phyloP scores from a whole-genome alignment of 495 filamentous ascomycete species.

The Xylaria sp. region DNA sequence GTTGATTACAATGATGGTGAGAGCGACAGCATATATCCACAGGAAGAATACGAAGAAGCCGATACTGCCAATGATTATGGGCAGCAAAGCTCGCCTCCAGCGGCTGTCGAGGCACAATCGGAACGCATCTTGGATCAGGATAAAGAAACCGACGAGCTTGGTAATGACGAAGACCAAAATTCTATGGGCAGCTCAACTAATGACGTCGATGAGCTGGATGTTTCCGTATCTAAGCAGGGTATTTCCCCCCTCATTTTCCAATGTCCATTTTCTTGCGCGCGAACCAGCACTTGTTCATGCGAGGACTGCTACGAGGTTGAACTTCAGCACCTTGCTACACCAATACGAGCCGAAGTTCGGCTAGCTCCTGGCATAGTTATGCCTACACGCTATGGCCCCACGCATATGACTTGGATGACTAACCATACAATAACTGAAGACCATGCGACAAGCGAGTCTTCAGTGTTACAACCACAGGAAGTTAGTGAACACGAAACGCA shows the following conservation, averaged over 20 bases:
- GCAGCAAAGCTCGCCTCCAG: neutral
- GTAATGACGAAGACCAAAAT: constrained; percentile 36
- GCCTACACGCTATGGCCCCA: neutral
- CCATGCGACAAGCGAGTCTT: constrained; percentile 11
- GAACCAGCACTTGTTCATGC: constrained; percentile 30
- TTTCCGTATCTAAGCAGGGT: constrained; percentile 37
- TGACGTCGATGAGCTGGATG: constrained; percentile 42
- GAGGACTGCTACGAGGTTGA: constrained; percentile 35
- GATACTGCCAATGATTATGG: neutral
- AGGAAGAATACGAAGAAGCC: constrained; percentile 33
- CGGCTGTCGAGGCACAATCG: neutral
- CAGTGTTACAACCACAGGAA: constrained; percentile 17
- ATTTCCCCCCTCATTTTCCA: constrained; percentile 28
- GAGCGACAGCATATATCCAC: constrained; percentile 35
- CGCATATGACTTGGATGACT: constrained; percentile 15
- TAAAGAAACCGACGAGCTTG: constrained; percentile 7
- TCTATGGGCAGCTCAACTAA: constrained; percentile 37
- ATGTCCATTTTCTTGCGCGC: constrained; percentile 15
- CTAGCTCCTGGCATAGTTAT: constrained; percentile 6
- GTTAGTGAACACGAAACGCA: constrained; percentile 7
- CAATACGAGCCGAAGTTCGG: constrained; percentile 17
- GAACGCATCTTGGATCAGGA: neutral
- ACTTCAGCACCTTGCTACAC: constrained; percentile 24
- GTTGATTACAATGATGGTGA: constrained; percentile 59
- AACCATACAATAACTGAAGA: constrained; percentile 19